phyloP scores from a whole-genome alignment of 2,329 filamentous ascomycete species.

The Calcarisporium arbuscula region DNA sequence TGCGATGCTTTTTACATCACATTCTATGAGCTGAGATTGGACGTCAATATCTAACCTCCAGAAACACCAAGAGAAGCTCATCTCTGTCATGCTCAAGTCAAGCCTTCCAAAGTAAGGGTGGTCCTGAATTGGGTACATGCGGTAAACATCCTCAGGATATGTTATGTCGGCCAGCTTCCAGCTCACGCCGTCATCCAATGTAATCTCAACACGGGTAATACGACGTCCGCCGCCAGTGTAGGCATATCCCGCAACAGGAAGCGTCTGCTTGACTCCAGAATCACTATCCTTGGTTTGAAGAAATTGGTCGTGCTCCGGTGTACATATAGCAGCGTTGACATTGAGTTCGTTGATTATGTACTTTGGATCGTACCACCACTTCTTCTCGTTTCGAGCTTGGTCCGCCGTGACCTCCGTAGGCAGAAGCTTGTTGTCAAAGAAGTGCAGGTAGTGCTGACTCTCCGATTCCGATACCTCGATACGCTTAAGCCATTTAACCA shows the following conservation, averaged over 20 bases:
- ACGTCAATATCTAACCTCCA: constrained; percentile 69
- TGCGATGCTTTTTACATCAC: constrained; percentile 65
- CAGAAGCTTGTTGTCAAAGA: constrained; percentile 85
- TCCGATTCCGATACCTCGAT: constrained; percentile 72
- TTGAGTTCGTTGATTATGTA: constrained; percentile 93
- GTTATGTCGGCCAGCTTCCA: constrained; percentile 73
- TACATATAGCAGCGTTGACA: constrained; percentile 75
- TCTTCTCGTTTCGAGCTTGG: constrained; percentile 63
- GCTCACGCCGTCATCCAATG: constrained; percentile 69
- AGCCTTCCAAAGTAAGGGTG: constrained; percentile 69
- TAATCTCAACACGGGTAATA: constrained; percentile 76
- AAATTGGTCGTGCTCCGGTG: constrained; percentile 74
- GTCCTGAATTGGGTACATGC: constrained; percentile 50
- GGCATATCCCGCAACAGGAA: constrained; percentile 72
- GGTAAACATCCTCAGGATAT: constrained; percentile 82
- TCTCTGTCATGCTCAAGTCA: constrained; percentile 77
- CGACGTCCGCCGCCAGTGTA: constrained; percentile 83
- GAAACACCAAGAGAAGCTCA: constrained; percentile 87
- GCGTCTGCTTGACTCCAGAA: too few relatives aligned
- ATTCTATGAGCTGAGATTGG: constrained; percentile 52
- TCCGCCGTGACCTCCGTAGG: constrained; percentile 83
- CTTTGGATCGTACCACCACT: constrained; percentile 81
- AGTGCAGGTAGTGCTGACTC: constrained; percentile 93
- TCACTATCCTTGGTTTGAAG: constrained; percentile 35
- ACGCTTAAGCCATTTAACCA: constrained; percentile 86